These are phyloP conservation scores for Salix exigua DNA, from an alignment of 345 rosid genomes.

Conservation along the genomic window DNA sequence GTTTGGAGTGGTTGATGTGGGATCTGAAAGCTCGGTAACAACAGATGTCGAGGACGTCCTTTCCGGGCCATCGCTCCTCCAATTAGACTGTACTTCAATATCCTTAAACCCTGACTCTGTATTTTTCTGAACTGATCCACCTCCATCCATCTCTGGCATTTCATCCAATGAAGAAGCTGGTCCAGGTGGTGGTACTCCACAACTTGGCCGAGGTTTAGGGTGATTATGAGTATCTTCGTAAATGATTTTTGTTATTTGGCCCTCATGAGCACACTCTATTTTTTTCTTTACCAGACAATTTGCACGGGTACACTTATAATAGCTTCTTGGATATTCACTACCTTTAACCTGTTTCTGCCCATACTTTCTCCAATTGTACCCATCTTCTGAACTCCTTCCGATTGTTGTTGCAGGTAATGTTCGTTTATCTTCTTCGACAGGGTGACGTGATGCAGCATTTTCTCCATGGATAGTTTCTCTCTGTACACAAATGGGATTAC, in stretches of 20 bases:
- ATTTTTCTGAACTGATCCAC: conserved; percentile 36
- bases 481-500: conserved; percentile 11
- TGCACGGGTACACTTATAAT: conserved; percentile 58
- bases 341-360: conserved; percentile 69
- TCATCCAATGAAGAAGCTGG: conserved; percentile 34
- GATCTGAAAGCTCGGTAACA: conserved; percentile 50
- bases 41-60: conserved; percentile 58
- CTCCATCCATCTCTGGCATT: conserved; percentile 34
- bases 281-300: conserved; percentile 56
- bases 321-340: conserved; percentile 65
- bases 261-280: conserved; percentile 56
- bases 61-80: conserved; percentile 45
- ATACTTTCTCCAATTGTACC: conserved; percentile 65
- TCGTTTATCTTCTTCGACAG: conserved; percentile 35
- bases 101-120: conserved; percentile 28
- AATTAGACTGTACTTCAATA: conserved; percentile 26
- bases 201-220: conserved; percentile 46
- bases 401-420: conserved; percentile 32
- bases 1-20: conserved; percentile 29
- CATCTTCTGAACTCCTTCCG: conserved; percentile 48
- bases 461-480: conserved; percentile 37
- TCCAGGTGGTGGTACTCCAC: conserved; percentile 35
- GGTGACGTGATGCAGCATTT: conserved; percentile 2
- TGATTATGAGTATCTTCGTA: conserved; percentile 60
- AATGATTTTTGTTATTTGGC: conserved; percentile 63